Percentiles rank a stretch among this genome's conserved stretches.
Conservation (phyloP, 2,329 filamentous ascomycete genomes). For the Calonectria hongkongensis region DNA sequence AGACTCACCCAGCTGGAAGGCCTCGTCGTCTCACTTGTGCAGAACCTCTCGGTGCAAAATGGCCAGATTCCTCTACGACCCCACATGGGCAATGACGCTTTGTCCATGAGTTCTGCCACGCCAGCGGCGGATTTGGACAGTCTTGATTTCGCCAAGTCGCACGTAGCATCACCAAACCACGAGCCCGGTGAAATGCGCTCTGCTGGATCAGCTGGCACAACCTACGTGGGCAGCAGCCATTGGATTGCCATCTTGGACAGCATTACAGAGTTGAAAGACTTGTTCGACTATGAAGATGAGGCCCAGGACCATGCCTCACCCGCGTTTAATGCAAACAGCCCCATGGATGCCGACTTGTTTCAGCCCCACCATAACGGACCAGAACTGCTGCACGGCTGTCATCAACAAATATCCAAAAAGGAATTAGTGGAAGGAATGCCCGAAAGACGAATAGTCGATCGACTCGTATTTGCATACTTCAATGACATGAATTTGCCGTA, state of each 20-base stretch:
- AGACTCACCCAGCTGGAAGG: constrained; percentile 19
- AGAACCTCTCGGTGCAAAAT: constrained; percentile 3
- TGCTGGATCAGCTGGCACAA: constrained; percentile 4
- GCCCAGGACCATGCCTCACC: not conserved
- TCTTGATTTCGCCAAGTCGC: not conserved
- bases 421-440: not conserved
- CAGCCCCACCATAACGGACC: not conserved
- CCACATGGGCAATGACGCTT: no score
- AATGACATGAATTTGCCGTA: constrained; percentile 6
- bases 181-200: constrained; percentile 10
- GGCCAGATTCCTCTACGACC: not conserved
- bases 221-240: constrained; percentile 1
- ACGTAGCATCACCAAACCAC: not conserved
- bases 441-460: constrained; percentile 11
- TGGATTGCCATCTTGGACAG: constrained; percentile 13
- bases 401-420: constrained; percentile 6
- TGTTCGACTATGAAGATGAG: not conserved
- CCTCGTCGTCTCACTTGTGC: constrained; percentile 17
- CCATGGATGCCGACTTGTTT: not conserved
- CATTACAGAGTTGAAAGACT: constrained; percentile 3
- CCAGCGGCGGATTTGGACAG: not conserved
- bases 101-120: not conserved
- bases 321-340: not conserved
- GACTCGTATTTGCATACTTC: constrained; percentile 5
- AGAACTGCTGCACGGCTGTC: not conserved